Base-by-base conservation (phyloP, 495 filamentous ascomycete genomes). In the Penicillium cataractarum region DNA sequence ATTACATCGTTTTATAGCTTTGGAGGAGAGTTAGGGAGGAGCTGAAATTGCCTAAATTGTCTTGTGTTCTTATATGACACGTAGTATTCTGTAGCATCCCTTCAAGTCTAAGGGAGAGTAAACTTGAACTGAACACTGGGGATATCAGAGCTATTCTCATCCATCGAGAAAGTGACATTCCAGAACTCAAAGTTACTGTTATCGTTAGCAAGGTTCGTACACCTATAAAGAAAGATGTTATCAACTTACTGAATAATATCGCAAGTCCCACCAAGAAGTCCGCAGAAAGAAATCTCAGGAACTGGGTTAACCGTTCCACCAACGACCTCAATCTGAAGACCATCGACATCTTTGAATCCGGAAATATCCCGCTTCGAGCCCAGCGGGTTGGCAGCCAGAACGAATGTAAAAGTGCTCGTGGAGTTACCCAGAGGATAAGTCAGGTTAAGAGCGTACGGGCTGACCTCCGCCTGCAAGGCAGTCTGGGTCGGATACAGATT, bases 211-310 rank as follows among this genome's bases (percentile, higher is more conserved):
- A 52, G 8, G 15, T 31, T 29, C 24, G 10, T 32, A 3, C n/a
- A 32, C 10, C 49, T 22, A 29, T 15, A 31, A 21, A 52, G 10
- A 7, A 29, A 5, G 5, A 27, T 0, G 12, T 7, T 12, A 24
- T 46, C 42, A 52, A 52, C 49, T 52, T 9, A 52, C 49, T 52
- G 49, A 10, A 52, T 52, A 52, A 52, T 52, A n/a, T 31, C 49
- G 22, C 49, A 52, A 29, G 26, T 31, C n/a, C 49, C 49, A 21
- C 49, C 49, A 29, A 52, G 8, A 7, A 52, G 26, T 2, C 49
- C 49, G 31, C 49, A 52, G 26, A 52, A 52, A 5, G 49, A 52
- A 31, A 52, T 52, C n/a, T 52, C 49, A 27, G 49, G 49, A 19
- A 52, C 49, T 7, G 49, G 49, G 26, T 52, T 52, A 4, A 52